Evolutionary conservation across 352 stramenopile genomes (phyloP).

Genomic region (Phytophthora sp.): DNA sequence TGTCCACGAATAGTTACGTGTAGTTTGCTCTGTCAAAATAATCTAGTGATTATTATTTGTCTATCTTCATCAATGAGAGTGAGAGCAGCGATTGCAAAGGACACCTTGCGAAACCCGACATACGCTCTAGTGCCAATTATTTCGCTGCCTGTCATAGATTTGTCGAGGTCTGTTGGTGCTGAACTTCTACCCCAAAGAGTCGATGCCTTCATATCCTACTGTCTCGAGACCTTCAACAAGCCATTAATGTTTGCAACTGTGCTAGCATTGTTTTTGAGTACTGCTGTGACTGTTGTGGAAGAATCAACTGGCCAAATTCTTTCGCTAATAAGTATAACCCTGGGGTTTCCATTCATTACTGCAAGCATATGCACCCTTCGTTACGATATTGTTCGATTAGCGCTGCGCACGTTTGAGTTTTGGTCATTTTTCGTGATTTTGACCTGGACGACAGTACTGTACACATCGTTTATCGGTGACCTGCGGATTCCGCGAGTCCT

Average conservation of each 20-base stretch:
- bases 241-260: conserved; percentile 14
- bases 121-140: conserved; percentile 26
- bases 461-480: conserved; percentile 23
- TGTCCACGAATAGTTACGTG: too few relatives aligned
- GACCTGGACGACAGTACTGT: conserved; percentile 13
- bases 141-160: conserved; percentile 19
- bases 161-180: conserved; percentile 31
- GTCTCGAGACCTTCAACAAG: conserved; percentile 19
- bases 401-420: conserved; percentile 38
- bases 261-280: conserved; percentile 10
- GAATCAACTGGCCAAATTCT: conserved; percentile 1
- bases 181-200: conserved; percentile 8
- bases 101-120: background rate
- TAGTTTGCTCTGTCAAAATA: too few relatives aligned
- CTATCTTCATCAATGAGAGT: too few relatives aligned
- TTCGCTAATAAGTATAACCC: conserved; percentile 4
- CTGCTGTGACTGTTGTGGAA: conserved; percentile 9
- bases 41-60: too few relatives aligned
- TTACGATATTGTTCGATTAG: conserved; percentile 30
- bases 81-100: background rate
- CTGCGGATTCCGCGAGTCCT: conserved; percentile 15
- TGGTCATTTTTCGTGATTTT: conserved; percentile 37
- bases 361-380: conserved; percentile 21
- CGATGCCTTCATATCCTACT: conserved; percentile 8
- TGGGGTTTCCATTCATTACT: conserved; percentile 14